A percentile compares a stretch with the other conserved stretches of the same genome.
These are phyloP conservation scores for Cryptosporidium sp. DNA, from an alignment of 169 alveolate species.

Conservation along the genomic window DNA sequence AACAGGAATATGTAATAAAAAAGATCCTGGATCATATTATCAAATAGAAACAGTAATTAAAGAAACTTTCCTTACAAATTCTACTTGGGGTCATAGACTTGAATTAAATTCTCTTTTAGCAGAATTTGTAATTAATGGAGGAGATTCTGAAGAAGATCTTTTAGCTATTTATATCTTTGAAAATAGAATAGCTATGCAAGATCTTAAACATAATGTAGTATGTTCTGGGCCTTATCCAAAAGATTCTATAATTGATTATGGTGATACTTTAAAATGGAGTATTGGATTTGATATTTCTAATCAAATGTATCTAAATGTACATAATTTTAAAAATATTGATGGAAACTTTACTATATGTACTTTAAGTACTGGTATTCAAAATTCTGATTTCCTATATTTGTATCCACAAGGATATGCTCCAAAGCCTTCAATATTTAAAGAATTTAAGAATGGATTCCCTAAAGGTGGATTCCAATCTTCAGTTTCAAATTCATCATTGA, in stretches of 20 bases:
- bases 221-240: constrained; percentile 65
- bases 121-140: constrained; percentile 2
- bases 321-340: background rate
- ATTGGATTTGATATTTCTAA: constrained; percentile 33
- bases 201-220: constrained; percentile 27
- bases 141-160: constrained; percentile 2
- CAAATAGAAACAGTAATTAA: constrained; percentile 3
- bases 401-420: constrained; percentile 71
- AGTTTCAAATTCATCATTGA: background rate
- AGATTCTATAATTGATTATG: background rate
- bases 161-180: constrained; percentile 42
- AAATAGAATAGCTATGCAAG: constrained; percentile 66
- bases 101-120: constrained; percentile 15
- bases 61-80: constrained; percentile 44
- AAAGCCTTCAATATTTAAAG: constrained; percentile 12
- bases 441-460: constrained; percentile 18
- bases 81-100: constrained; percentile 56
- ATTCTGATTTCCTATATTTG: background rate
- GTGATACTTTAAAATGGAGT: constrained; percentile 56
- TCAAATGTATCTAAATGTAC: constrained; percentile 35
- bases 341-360: constrained; percentile 57
- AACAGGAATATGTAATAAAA: constrained; percentile 32
- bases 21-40: constrained; percentile 25
- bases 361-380: constrained; percentile 17
- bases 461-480: constrained; percentile 48